phyloP scores from a whole-genome alignment of 306 rosid genomes.

The Casuarina equisetifolia region DNA sequence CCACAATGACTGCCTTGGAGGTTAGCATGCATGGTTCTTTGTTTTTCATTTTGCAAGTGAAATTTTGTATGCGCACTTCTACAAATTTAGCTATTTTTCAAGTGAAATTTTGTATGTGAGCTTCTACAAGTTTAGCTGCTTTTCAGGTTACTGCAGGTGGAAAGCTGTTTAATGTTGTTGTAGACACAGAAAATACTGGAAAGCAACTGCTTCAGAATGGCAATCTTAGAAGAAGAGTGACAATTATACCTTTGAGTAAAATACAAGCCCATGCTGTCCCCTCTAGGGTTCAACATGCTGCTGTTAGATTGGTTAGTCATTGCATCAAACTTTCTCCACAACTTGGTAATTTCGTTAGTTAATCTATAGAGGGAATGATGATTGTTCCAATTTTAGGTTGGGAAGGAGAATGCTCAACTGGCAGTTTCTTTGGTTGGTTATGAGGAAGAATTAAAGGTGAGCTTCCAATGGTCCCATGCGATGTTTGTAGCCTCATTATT shows the following conservation, averaged over 20 bases:
- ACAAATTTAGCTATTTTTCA: constrained; percentile 10
- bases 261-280: constrained; percentile 62
- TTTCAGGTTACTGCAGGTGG: constrained; percentile 96
- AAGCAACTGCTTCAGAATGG: constrained; percentile 89
- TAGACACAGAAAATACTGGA: constrained; percentile 87
- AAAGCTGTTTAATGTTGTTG: constrained; percentile 87
- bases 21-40: constrained; percentile 38
- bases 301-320: constrained; percentile 64
- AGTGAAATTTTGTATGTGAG: constrained; percentile 17
- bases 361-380: constrained; percentile 16
- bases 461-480: constrained; percentile 10
- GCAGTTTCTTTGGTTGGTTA: constrained; percentile 94
- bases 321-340: constrained; percentile 15
- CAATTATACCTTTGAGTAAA: constrained; percentile 93
- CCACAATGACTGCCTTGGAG: constrained; percentile 93
- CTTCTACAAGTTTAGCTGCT: constrained; percentile 15
- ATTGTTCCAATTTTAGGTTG: constrained; percentile 62
- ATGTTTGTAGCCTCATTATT: background rate
- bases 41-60: constrained; percentile 12
- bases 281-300: constrained; percentile 60
- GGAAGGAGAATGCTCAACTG: constrained; percentile 75
- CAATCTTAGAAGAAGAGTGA: constrained; percentile 83
- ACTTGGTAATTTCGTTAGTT: constrained; percentile 9
- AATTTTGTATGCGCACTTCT: constrained; percentile 21
- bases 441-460: constrained; percentile 78